Evolutionary conservation across 2,329 filamentous ascomycete genomes (phyloP).

Genomic region (Colletotrichum musicola): DNA sequence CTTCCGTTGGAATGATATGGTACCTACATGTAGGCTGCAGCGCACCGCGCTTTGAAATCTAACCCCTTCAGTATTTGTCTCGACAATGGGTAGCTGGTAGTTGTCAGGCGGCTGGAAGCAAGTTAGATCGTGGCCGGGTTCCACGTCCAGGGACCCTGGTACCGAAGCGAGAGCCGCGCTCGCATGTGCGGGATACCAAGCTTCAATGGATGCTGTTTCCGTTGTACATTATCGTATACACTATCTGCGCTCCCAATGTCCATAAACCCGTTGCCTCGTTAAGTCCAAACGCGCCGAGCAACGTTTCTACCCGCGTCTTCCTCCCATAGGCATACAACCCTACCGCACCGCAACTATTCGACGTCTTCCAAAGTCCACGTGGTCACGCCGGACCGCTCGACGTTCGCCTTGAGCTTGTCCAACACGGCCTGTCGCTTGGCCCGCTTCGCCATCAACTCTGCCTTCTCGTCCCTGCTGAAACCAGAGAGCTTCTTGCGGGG

Average conservation of each 20-base stretch:
- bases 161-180: background rate
- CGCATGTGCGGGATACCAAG: background rate
- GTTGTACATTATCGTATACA: slow-evolving; percentile 39
- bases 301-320: background rate
- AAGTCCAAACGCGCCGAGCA: slow-evolving; percentile 14
- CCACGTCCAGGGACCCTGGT: no score
- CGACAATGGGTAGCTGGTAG: no score
- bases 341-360: slow-evolving; percentile 48
- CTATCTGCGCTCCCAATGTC: slow-evolving; percentile 32
- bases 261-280: slow-evolving; percentile 24
- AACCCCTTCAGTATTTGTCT: no score
- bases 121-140: no score
- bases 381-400: slow-evolving; percentile 63
- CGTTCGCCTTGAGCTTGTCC: slow-evolving; percentile 61
- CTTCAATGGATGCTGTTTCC: slow-evolving; percentile 8
- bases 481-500: slow-evolving; percentile 73
- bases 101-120: no score
- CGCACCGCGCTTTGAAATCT: no score
- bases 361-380: slow-evolving; percentile 65
- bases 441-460: slow-evolving; percentile 65
- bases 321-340: background rate
- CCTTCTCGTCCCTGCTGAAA: slow-evolving; percentile 71
- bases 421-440: slow-evolving; percentile 66
- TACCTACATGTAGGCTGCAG: no score
- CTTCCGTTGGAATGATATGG: no score